Percentiles rank a stretch among this genome's conserved stretches.
Conservation (phyloP, 2,329 filamentous ascomycete genomes). For the Arthrobotrys musiformis region DNA sequence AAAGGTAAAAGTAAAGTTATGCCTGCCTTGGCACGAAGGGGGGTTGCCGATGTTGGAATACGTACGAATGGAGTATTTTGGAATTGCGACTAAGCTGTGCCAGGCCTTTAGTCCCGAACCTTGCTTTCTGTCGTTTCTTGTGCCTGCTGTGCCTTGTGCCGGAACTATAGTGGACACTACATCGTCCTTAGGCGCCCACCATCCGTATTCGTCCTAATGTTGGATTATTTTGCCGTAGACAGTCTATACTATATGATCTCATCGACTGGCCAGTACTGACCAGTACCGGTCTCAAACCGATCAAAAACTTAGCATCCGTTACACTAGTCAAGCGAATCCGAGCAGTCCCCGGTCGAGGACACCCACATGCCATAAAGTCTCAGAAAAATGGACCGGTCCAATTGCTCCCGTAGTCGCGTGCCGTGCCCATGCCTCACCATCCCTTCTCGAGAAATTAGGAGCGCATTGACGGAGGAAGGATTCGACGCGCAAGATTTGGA, state of each 20-base stretch:
- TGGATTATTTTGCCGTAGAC: conserved; percentile 39
- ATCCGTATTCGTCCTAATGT: conserved; percentile 44
- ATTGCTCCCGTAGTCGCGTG: conserved; percentile 36
- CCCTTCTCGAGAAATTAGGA: conserved; percentile 29
- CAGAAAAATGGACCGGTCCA: conserved; percentile 8
- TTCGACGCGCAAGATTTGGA: conserved; percentile 12
- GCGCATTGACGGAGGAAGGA: conserved; percentile 43
- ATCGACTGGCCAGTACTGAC: no score
- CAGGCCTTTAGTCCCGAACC: not conserved
- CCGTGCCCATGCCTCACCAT: conserved; percentile 29
- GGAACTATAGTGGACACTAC: conserved; percentile 27
- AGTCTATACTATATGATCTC: conserved; percentile 44
- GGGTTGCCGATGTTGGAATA: conserved; percentile 45
- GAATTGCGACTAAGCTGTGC: not conserved
- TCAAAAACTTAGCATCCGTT: conserved; percentile 48
- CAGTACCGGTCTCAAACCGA: conserved; percentile 26
- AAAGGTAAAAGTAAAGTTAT: conserved; percentile 41
- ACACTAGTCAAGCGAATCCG: conserved; percentile 46
- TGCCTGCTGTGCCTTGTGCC: conserved; percentile 19
- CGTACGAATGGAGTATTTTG: conserved; percentile 5
- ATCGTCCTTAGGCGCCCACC: conserved; percentile 36
- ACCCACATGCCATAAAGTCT: conserved; percentile 1
- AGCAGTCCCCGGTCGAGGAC: conserved; percentile 13
- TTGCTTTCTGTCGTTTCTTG: not conserved
- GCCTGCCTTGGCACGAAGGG: conserved; percentile 39